phyloP scores from a whole-genome alignment of 2,329 filamentous ascomycete genomes.

The Paradendryphiella salina region DNA sequence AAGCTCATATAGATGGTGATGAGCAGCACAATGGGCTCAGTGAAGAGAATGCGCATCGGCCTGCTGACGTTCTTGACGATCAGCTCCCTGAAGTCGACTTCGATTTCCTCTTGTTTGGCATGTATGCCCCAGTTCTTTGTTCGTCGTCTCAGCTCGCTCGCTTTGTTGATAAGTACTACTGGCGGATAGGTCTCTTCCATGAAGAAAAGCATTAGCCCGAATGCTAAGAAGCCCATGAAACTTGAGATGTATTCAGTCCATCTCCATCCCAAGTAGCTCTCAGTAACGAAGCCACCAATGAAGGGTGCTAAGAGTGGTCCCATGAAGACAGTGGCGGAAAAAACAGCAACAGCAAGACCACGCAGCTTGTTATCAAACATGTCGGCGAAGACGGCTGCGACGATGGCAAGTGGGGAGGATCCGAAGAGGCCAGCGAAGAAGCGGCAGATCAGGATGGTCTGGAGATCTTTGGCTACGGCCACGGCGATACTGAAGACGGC shows the following conservation, averaged over 20 bases:
- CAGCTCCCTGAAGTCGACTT: conserved; percentile 56
- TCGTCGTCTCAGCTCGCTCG: conserved; percentile 56
- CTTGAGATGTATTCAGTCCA: conserved; percentile 60
- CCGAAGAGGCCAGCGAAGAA: conserved; percentile 60
- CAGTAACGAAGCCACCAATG: conserved; percentile 58
- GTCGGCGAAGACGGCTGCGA: conserved; percentile 60
- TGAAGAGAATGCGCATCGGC: conserved; percentile 54
- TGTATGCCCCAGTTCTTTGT: conserved; percentile 66
- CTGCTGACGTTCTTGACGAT: conserved; percentile 58
- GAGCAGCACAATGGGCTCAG: conserved; percentile 55
- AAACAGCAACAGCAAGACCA: conserved; percentile 53
- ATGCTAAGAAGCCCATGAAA: conserved; percentile 60
- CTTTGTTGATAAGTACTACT: conserved; percentile 61
- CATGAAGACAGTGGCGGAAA: conserved; percentile 55
- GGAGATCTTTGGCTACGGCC: conserved; percentile 56
- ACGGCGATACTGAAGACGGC: conserved; percentile 56
- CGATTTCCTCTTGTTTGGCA: conserved; percentile 60
- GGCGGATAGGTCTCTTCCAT: conserved; percentile 63
- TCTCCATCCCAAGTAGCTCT: conserved; percentile 56
- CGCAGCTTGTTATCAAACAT: conserved; percentile 56
- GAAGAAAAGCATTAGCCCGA: conserved; percentile 56
- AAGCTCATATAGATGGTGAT: conserved; percentile 54
- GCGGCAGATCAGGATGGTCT: conserved; percentile 57
- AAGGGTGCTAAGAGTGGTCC: conserved; percentile 59
- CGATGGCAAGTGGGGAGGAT: conserved; percentile 56